Evolutionary conservation across 2,329 filamentous ascomycete genomes (phyloP).

Genomic region (Ophiocordyceps camponoti-saundersi): DNA sequence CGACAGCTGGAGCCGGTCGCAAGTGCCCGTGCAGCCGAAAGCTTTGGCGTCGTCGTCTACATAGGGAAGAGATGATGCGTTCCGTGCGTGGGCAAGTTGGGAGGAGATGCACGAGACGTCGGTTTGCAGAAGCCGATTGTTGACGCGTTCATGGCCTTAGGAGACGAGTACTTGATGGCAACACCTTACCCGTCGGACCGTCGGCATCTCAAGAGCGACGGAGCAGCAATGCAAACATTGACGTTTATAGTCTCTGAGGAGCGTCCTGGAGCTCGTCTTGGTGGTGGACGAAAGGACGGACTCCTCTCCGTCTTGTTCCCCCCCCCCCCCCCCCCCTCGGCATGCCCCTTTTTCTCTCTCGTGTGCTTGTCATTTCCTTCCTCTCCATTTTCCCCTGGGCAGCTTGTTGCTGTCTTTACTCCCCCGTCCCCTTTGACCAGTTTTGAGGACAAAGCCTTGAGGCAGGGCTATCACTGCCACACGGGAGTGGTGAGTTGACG

Average conservation of each 20-base stretch:
- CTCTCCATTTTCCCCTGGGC: neutral
- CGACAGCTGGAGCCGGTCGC: conserved; percentile 23
- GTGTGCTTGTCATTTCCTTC: neutral
- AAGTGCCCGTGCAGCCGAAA: conserved; percentile 2
- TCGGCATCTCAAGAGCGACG: neutral
- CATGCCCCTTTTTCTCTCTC: neutral
- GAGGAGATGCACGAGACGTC: no score
- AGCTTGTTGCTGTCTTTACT: neutral
- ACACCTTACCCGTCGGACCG: neutral
- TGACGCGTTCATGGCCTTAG: no score
- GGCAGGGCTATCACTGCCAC: no score
- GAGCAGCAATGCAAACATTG: neutral
- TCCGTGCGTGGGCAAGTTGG: neutral
- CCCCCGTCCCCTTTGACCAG: no score
- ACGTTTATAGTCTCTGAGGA: no score
- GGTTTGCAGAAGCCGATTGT: no score
- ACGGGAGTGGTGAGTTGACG: no score
- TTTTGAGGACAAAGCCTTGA: no score
- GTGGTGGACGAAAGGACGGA: no score
- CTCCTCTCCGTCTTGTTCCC: neutral
- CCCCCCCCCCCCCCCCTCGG: neutral
- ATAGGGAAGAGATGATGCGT: conserved; percentile 2
- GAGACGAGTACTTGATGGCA: no score
- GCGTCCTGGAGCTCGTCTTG: no score
- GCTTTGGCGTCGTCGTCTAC: conserved; percentile 9